Evolutionary conservation across 768 basidiomycete species (phyloP), one percentile per base, ranked within the genome.

Genomic region (Stropharia rugosoannulata): DNA sequence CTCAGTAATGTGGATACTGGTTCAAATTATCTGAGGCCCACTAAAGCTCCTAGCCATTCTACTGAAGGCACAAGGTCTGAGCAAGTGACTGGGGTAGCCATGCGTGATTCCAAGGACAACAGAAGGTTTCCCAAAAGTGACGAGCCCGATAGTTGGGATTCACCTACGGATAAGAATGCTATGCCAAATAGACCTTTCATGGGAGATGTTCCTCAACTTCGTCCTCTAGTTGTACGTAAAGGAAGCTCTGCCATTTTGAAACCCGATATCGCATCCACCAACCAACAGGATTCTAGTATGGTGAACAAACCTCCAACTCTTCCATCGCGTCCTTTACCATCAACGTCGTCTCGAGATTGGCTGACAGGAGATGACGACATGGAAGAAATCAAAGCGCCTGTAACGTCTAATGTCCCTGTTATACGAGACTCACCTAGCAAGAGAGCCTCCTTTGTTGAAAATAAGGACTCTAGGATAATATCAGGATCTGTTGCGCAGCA

Each of bases 391-490:
- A 63, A 52, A 37, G 58, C 56, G 35, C 65, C 43, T 45, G 39
- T 62, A 55, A 53, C 62, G 15, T 55, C 63, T 40, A 70, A 75
- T 44, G 68, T 74, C 18, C 80, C 85, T 3, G 72, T 86, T 29
- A 69, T 90, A 49, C 84, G 89, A 52, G 81, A 86, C 16, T 87
- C 86, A 15, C 87, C 87, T 18, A 83, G 83, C 65, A 90, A 90
- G 70, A 82, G 87, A 11, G 81, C 87, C 36, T 89, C 88, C 2
- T 77, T 81, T 49, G 80, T 89, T 35, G 80, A 87, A 62, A 78
- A 75, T 57, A 69, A 68, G 66, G 60, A 70, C 58, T 61, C 77
- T 59, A 59, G 70, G 53, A 67, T 79, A 54, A 72, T 72, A 43
- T 70, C 78, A 54, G 68, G 77, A 56, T 62, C 70, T 29, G 56